Evolutionary conservation across 2,329 filamentous ascomycete genomes (phyloP).

Genomic region (Fusarium hostae): DNA sequence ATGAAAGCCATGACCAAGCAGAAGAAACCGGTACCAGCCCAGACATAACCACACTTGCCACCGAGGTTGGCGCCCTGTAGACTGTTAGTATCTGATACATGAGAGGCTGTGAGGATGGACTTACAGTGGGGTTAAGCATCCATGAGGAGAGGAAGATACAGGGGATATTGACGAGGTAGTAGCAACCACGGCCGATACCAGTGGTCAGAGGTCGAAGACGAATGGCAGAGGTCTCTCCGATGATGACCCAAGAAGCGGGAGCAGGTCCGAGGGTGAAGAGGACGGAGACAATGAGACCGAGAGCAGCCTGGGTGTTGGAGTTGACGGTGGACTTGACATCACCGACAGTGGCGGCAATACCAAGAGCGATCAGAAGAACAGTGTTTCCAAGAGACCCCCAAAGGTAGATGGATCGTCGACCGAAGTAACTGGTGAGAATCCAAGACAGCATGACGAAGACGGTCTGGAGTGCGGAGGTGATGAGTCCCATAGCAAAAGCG

Average conservation of each 20-base stretch:
- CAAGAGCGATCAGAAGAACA: slow-evolving; percentile 65
- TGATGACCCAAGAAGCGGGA: slow-evolving; percentile 74
- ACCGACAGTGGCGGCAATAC: slow-evolving; percentile 66
- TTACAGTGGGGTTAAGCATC: slow-evolving; percentile 67
- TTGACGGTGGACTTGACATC: slow-evolving; percentile 48
- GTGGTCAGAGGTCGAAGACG: slow-evolving; percentile 74
- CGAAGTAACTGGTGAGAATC: slow-evolving; percentile 72
- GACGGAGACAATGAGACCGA: slow-evolving; percentile 73
- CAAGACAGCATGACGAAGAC: slow-evolving; percentile 74
- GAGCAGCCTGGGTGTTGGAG: slow-evolving; percentile 66
- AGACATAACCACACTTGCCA: slow-evolving; percentile 69
- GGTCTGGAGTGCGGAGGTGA: slow-evolving; percentile 71
- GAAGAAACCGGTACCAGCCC: slow-evolving; percentile 66
- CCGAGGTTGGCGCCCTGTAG: slow-evolving; percentile 56
- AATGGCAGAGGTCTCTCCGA: slow-evolving; percentile 73
- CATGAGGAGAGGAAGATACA: slow-evolving; percentile 71
- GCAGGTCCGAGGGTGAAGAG: slow-evolving; percentile 71
- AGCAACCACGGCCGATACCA: slow-evolving; percentile 70
- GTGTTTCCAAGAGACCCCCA: slow-evolving; percentile 67
- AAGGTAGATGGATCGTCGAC: slow-evolving; percentile 72
- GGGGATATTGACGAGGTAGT: slow-evolving; percentile 74
- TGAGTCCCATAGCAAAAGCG: slow-evolving; percentile 71
- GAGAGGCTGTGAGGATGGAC: slow-evolving; percentile 8
- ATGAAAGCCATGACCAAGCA: slow-evolving; percentile 63
- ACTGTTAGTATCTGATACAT: slow-evolving; percentile 39